Conservation (phyloP, 768 basidiomycete species). For the Psilocybe cubensis region DNA sequence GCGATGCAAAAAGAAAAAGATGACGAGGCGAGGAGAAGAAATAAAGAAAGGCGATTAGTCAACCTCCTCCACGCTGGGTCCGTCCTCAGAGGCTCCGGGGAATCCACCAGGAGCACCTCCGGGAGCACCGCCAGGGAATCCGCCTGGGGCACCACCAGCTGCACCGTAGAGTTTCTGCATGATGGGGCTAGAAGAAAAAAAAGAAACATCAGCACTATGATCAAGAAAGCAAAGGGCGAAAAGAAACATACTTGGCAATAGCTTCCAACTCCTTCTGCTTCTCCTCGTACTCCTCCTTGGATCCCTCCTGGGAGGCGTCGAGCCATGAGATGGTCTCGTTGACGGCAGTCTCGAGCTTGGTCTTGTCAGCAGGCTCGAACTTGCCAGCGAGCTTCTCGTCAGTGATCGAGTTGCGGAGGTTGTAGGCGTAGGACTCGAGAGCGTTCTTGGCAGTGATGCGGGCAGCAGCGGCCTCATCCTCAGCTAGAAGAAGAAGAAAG, state of each 20-base stretch:
- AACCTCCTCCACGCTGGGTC: slow-evolving; percentile 92
- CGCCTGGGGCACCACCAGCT: slow-evolving; percentile 61
- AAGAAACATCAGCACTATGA: slow-evolving; percentile 4
- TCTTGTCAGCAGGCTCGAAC: slow-evolving; percentile 85
- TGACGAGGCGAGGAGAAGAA: too few species aligned
- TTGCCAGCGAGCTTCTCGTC: slow-evolving; percentile 89
- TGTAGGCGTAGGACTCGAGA: slow-evolving; percentile 94
- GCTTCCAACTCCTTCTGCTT: slow-evolving; percentile 93
- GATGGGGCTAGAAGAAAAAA: slow-evolving; percentile 43
- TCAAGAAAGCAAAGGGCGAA: background rate
- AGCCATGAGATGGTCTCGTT: slow-evolving; percentile 88
- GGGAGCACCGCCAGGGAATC: slow-evolving; percentile 53
- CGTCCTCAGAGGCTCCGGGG: slow-evolving; percentile 76
- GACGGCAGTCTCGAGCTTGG: slow-evolving; percentile 79
- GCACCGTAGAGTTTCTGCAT: slow-evolving; percentile 79
- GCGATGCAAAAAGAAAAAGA: slow-evolving; percentile 11
- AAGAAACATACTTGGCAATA: slow-evolving; percentile 60
- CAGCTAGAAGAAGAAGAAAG: slow-evolving; percentile 44
- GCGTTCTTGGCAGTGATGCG: slow-evolving; percentile 89
- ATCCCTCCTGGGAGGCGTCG: slow-evolving; percentile 84
- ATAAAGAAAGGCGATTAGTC: slow-evolving; percentile 45
- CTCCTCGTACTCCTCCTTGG: slow-evolving; percentile 92
- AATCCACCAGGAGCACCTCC: slow-evolving; percentile 65
- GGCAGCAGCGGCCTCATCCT: slow-evolving; percentile 85
- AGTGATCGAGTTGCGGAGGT: slow-evolving; percentile 85